Evolutionary conservation across 2,329 filamentous ascomycete genomes (phyloP), one percentile per base, ranked within the genome.

Genomic region (Grosmannia clavigera): DNA sequence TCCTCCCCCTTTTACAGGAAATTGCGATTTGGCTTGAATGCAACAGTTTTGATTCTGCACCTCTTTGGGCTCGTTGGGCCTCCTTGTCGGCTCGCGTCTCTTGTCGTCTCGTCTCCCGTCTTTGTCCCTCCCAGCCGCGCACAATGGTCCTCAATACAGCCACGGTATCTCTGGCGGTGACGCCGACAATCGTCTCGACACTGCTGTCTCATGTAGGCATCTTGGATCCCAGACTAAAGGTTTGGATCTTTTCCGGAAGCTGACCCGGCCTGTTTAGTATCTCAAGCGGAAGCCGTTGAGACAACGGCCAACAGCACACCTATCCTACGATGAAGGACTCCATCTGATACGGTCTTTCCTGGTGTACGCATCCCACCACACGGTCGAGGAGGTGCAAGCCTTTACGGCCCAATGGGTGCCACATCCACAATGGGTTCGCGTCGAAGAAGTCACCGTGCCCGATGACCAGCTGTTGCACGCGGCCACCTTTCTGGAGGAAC

Each of bases 351-450:
- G 91, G 57, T 83, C 86, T 43, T 97, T 99, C 72, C 81, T 99
- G 43, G 73, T 82, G 51, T 94, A 91, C 72, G 87, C 91, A 3
- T 91, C 92, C 1, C 86, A 90, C 64, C 90, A 96, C 71, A 91
- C 90, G 0, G 87, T 99, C 67, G 94, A 99, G 73, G 91, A 97
- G 64, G 74, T 97, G 35, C 94, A 99, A 69, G 84, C 85, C 3
- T 97, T 97, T 71, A 96, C 92, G 0, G 78, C 83, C 16, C 92
- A 96, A 77, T 91, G 89, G 85, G 92, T 97, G 2, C 94, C 92
- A 0, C 84, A 87, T 61, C 92, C 94, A 1, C 82, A 84, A 66
- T 97, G 92, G 92, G 85, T 96, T 60, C 88, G 87, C 66, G 84
- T 87, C 5, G 85, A 95, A 58, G 80, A 85, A 57, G 78, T 87